phyloP scores from a whole-genome alignment of 129 eudicot genomes.

The Oenanthe sinensis region DNA sequence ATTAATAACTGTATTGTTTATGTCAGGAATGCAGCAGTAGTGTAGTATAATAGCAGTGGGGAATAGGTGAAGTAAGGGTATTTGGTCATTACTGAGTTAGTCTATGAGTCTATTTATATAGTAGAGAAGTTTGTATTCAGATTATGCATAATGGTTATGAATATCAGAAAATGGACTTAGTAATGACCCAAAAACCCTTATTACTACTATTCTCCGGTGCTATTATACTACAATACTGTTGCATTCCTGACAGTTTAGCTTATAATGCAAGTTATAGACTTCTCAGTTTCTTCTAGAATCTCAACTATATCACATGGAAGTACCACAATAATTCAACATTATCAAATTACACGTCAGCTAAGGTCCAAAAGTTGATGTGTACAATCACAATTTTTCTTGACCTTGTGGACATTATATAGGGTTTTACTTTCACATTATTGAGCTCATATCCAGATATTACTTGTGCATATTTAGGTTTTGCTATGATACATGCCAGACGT shows the following conservation, averaged over 20 bases:
- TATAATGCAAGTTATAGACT: neutral
- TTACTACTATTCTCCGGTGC: no score
- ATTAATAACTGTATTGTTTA: neutral
- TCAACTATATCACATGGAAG: neutral
- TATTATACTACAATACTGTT: no score
- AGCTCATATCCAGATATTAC: neutral
- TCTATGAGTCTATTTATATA: no score
- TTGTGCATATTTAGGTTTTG: neutral
- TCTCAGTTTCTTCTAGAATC: neutral
- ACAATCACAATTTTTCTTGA: neutral
- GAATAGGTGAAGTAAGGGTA: no score
- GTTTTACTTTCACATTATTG: neutral
- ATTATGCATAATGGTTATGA: no score
- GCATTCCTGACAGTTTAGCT: neutral
- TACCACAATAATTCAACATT: neutral
- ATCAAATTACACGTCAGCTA: neutral
- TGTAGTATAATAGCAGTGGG: no score
- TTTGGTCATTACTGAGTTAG: no score
- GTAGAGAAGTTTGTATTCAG: no score
- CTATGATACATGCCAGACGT: neutral
- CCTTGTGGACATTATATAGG: neutral
- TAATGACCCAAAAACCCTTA: no score
- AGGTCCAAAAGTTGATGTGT: neutral
- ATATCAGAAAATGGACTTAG: no score
- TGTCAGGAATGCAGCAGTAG: no score